Evolutionary conservation across 768 basidiomycete species (phyloP), one percentile per base, ranked within the genome.

Genomic region (Suillus discolor): DNA sequence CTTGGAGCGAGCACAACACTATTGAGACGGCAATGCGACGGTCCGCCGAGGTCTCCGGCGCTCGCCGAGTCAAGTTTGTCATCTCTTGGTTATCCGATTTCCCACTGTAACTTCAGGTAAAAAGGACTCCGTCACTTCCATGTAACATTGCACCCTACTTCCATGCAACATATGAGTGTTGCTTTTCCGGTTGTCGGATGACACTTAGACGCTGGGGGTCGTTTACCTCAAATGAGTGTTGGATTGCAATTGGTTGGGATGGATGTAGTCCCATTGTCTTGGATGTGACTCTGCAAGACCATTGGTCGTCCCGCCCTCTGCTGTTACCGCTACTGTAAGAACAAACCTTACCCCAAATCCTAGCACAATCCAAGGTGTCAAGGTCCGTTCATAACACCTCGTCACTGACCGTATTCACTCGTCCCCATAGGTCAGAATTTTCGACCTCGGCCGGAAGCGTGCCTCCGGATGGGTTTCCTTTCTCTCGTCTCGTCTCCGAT

Each of bases 261-360:
- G 62, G 62, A 63, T 63, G 62, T 13, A 31, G 39, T 31, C 23
- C 3, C n/a, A 15, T 39, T 13, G 11, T n/a, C n/a, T 61, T 13
- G 25, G 62, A 63, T 63, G 38, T 31, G 28, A 63, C 39, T 42
- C 18, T 41, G 28, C 15, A 23, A 34, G 3, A n/a, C n/a, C 57
- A 20, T 25, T 87, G 94, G 95, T 79, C 93, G 95, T 85, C 95
- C 96, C 69, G 94, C 96, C 31, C 31, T 31, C 82, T 91, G 93
- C 74, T 97, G 95, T 89, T 97, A 97, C 85, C 91, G 96, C 72
- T 98, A 98, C 85, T 98, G 96, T 88, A 98, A 98, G 84, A 97
- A 96, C 88, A 98, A 99, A 89, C 96, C 97, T 31, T 96, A 93
- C 84, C 84, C 93, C 65, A 96, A 95, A 82, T 93, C 90, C 62